These are phyloP conservation scores for Rubroboletus pulcherrimus DNA, from an alignment of 768 basidiomycete genomes.

Conservation along the genomic window DNA sequence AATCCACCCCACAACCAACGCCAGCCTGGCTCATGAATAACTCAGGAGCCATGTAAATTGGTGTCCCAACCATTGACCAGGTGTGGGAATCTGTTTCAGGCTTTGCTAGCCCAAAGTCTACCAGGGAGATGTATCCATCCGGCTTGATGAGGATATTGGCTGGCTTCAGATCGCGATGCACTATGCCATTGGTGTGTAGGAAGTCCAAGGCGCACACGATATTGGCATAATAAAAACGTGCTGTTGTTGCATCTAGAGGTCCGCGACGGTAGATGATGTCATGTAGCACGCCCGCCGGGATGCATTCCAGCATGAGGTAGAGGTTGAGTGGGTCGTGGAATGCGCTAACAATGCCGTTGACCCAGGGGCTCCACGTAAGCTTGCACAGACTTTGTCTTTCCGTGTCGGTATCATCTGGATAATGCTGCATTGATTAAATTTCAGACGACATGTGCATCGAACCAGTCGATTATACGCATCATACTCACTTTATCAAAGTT, in stretches of 20 bases:
- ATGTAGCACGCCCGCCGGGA: conserved; percentile 43
- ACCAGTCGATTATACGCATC: neutral
- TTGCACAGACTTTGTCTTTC: conserved; percentile 41
- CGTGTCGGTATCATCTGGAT: conserved; percentile 31
- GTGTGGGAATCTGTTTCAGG: conserved; percentile 12
- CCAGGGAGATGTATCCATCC: conserved; percentile 52
- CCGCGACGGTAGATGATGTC: conserved; percentile 31
- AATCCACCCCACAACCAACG: conserved; percentile 41
- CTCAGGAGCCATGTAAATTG: conserved; percentile 51
- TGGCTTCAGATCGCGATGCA: conserved; percentile 57
- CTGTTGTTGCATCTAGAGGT: conserved; percentile 31
- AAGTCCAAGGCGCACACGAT: conserved; percentile 48
- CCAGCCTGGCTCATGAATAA: conserved; percentile 21
- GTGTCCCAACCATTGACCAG: conserved; percentile 43
- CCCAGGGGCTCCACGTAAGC: conserved; percentile 54
- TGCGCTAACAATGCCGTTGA: conserved; percentile 42
- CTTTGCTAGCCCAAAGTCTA: conserved; percentile 48
- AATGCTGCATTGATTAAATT: conserved; percentile 14
- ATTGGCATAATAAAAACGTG: conserved; percentile 54
- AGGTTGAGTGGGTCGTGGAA: conserved; percentile 47
- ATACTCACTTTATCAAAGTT: conserved; percentile 29
- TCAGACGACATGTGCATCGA: neutral
- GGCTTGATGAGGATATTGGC: conserved; percentile 53
- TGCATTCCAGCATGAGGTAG: conserved; percentile 51
- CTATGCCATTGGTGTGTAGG: conserved; percentile 41